Evolutionary conservation across 306 rosid genomes (phyloP), one percentile per base, ranked within the genome.

Genomic region (Vigna reflexopilosa): DNA sequence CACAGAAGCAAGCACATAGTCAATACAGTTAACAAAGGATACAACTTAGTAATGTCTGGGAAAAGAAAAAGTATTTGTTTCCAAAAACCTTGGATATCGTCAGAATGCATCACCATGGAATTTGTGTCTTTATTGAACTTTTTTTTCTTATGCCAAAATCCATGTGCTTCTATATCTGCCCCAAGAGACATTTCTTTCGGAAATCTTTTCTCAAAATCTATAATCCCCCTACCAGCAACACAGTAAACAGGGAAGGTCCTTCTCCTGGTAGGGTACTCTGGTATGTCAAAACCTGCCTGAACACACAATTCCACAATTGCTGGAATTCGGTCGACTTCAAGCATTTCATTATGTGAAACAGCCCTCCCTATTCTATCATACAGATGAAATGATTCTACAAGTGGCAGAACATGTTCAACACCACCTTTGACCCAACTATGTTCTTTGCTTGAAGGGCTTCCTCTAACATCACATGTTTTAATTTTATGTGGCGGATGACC

Each of bases 341-440:
- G 88, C 82, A 77, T 86, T 80, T 90, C 96, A 30, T 85, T 82
- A 82, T 88, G 96, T 28, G 93, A 83, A 78, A 90, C 91, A 19
- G 93, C 91, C 81, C 96, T 87, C 49, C 91, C 93, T 75, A 85
- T 77, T 70, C 91, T 76, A 71, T 90, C 93, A 73, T 90, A 90
- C 52, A 88, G 80, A 84, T 90, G 96, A 78, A 85, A 90, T 54
- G 96, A 90, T 71, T 87, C 90, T 26, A 88, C 83, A 36, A 45
- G 80, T 28, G 96, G 96, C 70, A 88, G 64, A 55, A 87, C 70
- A 82, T 88, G 85, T 72, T 79, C 88, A 16, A 88, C 10, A 51
- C 83, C 91, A 38, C 93, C 96, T 73, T 81, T 84, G 73, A 80
- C 82, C 96, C 93, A 90, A 68, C 78, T 59, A 76, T 90, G 93